These are phyloP conservation scores for Phytophthora hibernalis DNA, from an alignment of 352 stramenopile species.

Conservation along the genomic window DNA sequence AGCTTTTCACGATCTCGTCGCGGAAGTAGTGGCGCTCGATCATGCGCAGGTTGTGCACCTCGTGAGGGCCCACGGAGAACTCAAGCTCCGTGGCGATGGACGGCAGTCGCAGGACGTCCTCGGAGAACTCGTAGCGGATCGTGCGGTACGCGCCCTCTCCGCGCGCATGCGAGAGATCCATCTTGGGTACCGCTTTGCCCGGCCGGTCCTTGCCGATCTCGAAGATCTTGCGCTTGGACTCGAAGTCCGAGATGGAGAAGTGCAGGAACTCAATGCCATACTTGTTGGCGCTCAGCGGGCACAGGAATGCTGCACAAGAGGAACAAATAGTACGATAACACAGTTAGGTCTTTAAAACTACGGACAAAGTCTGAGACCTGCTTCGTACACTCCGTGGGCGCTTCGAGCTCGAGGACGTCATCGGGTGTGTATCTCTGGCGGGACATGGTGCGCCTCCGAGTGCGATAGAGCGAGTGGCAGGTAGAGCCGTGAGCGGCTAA, in stretches of 20 bases:
- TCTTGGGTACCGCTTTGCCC: slow-evolving; percentile 78
- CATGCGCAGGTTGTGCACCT: slow-evolving; percentile 94
- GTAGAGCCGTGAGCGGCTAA: slow-evolving; percentile 10
- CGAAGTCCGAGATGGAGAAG: slow-evolving; percentile 96
- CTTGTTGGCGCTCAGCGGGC: slow-evolving; percentile 92
- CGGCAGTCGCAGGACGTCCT: slow-evolving; percentile 92
- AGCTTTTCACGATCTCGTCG: slow-evolving; percentile 95
- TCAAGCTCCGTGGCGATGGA: slow-evolving; percentile 92
- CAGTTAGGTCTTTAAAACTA: slow-evolving; percentile 13
- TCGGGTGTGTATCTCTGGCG: slow-evolving; percentile 85
- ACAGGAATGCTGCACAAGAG: slow-evolving; percentile 86
- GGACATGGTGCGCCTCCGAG: slow-evolving; percentile 45
- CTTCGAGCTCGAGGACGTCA: slow-evolving; percentile 82
- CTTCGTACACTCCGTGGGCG: slow-evolving; percentile 72
- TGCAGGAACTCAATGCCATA: slow-evolving; percentile 96
- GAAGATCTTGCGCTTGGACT: slow-evolving; percentile 96
- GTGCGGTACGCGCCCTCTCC: slow-evolving; percentile 92
- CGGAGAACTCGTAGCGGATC: slow-evolving; percentile 96
- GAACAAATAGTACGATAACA: slow-evolving; percentile 10
- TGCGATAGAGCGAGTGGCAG: slow-evolving; percentile 24
- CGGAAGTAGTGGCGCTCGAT: slow-evolving; percentile 98
- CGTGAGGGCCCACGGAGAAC: slow-evolving; percentile 92
- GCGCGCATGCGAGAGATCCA: slow-evolving; percentile 84
- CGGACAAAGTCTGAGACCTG: not conserved
- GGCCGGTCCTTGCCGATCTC: slow-evolving; percentile 87